Evolutionary conservation across 495 filamentous ascomycete genomes (phyloP).

Genomic region (Aspergillus cavernicola): DNA sequence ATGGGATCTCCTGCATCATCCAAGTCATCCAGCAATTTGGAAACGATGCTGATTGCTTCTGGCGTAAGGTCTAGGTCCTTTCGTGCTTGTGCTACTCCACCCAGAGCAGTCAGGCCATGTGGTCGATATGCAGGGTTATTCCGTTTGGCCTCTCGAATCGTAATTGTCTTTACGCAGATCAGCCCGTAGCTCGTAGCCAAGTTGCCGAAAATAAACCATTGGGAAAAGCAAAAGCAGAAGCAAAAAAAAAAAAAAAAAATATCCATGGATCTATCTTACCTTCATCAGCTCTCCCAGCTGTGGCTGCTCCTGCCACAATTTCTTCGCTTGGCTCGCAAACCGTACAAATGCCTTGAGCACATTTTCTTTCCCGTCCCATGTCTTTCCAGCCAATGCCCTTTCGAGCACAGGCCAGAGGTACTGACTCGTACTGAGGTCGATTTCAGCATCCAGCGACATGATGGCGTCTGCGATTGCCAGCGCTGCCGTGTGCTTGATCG

Average conservation of each 20-base stretch:
- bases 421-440: conserved; percentile 53
- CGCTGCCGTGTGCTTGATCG: conserved; percentile 82
- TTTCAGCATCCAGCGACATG: conserved; percentile 53
- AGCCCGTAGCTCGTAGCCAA: conserved; percentile 3
- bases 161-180: conserved; percentile 45
- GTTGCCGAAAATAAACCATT: conserved; percentile 1
- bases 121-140: conserved; percentile 79
- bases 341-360: conserved; percentile 80
- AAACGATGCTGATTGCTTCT: conserved; percentile 62
- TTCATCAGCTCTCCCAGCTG: conserved; percentile 49
- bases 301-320: conserved; percentile 52
- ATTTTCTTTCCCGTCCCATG: conserved; percentile 89
- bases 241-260: background rate
- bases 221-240: background rate
- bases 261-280: conserved; percentile 37
- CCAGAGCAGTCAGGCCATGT: conserved; percentile 68
- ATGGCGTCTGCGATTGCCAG: conserved; percentile 73
- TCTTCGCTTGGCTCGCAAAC: conserved; percentile 61
- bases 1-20: conserved; percentile 60
- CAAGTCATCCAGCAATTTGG: conserved; percentile 52
- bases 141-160: conserved; percentile 83
- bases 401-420: conserved; percentile 79
- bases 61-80: conserved; percentile 64
- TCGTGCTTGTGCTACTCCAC: conserved; percentile 61
- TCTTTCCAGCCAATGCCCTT: conserved; percentile 76